Percentiles rank a stretch among this genome's conserved stretches.
These are phyloP conservation scores for Chloris gayana DNA, from an alignment of 176 grass and related monocot species.

Conservation along the genomic window DNA sequence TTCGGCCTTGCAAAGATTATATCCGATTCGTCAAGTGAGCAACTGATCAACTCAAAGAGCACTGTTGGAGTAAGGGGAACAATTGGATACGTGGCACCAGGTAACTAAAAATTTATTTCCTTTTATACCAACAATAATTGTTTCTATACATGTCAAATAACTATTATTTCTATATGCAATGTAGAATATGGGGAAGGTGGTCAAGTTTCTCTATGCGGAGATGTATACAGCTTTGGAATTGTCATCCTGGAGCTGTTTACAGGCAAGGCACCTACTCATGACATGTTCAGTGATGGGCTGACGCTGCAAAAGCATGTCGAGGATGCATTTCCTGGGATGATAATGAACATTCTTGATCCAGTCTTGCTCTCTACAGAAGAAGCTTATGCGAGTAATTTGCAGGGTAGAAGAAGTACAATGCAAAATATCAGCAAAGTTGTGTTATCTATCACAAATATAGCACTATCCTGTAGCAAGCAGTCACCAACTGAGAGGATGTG, in stretches of 20 bases:
- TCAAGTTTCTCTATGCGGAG: constrained; percentile 28
- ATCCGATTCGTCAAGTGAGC: neutral
- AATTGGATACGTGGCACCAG: constrained; percentile 62
- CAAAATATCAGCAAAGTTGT: constrained; percentile 6
- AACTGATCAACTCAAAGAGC: constrained; percentile 19
- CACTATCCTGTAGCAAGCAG: constrained; percentile 32
- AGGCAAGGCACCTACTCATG: constrained; percentile 34
- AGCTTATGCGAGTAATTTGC: neutral
- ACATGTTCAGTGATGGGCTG: constrained; percentile 29
- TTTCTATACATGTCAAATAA: neutral
- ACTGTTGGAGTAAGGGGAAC: constrained; percentile 41
- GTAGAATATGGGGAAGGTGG: constrained; percentile 37
- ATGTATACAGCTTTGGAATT: constrained; percentile 56
- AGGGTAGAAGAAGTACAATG: neutral
- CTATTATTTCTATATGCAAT: neutral
- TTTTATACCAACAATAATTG: neutral
- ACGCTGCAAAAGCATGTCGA: constrained; percentile 23
- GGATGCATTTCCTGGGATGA: constrained; percentile 5
- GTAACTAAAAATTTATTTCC: constrained; percentile 22
- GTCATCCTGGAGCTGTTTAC: constrained; percentile 51
- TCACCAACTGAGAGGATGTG: constrained; percentile 24
- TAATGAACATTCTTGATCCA: constrained; percentile 28
- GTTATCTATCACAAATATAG: constrained; percentile 6
- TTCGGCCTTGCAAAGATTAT: constrained; percentile 50
- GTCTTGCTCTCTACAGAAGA: neutral